Base-by-base conservation (phyloP, 192 early-diverging fungal genomes). In the Umbelopsis isabellina region DNA sequence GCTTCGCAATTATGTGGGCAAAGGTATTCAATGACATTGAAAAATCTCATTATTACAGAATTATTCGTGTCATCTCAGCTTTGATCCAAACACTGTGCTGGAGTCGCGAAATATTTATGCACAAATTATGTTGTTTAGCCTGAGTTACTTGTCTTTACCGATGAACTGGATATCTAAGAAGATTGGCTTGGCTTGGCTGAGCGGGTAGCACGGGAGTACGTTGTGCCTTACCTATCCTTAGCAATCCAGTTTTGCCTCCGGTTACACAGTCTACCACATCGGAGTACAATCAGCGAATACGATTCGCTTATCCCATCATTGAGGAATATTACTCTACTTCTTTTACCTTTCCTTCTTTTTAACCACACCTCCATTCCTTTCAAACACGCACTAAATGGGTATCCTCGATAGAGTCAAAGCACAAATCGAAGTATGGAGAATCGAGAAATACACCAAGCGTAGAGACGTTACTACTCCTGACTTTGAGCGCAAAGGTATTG, bases 371-470 rank as follows among this genome's bases (percentile, higher is more conserved):
- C 48, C 48, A 49, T 21, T 49, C 48, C 48, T 49, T 49, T 49
- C 6, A 16, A 49, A 18, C 52, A 16, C 33, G 13, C 27, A 23
- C 55, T 16, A 25, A 47, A 73, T 73, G 72, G 72, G 72, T 37
- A 27, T 73, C 51, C 53, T 73, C 10, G 72, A 73, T 30, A 73
- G 46, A 68, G 23, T 73, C 13, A 73, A 73, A 47, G 48, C 72
- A 8, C 64, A 67, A 30, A 51, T 67, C 15, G 72, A 73, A 61
- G 67, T 73, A 25, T 73, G 72, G 72, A 73, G 45, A 55, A 73
- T 73, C 21, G 72, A 73, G 23, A 73, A 73, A 55, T 73, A 73
- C 23, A 73, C 72, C 1, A 73, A 73, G 35, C 65, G 72, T n/a
- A 52, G 72, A 73, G 65, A 66, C 27, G 46, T 73, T n/a, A 46